Conservation (phyloP, 225 moss, liverwort and hornwort genomes). For the Straminergon stramineum region DNA sequence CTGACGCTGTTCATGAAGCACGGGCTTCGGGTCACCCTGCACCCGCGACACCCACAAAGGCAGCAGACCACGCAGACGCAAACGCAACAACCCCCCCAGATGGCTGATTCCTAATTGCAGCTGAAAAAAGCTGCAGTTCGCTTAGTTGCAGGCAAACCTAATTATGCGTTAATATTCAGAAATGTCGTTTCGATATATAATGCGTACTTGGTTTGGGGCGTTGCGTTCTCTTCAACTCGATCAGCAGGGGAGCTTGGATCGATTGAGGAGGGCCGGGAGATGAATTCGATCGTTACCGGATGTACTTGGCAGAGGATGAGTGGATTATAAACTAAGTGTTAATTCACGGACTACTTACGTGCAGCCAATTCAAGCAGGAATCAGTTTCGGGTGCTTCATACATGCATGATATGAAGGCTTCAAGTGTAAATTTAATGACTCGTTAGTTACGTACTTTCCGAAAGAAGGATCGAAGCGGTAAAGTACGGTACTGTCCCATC, state of each 20-base stretch:
- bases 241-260: background rate
- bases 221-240: background rate
- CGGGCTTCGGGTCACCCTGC: conserved; percentile 27
- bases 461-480: background rate
- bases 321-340: background rate
- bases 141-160: background rate
- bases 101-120: background rate
- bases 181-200: background rate
- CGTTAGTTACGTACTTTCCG: background rate
- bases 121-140: background rate
- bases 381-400: background rate
- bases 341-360: no score
- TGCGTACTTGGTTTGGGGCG: background rate
- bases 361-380: background rate
- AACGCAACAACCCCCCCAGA: background rate
- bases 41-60: background rate
- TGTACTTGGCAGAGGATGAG: background rate
- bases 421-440: background rate
- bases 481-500: no score
- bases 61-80: background rate
- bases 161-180: no score
- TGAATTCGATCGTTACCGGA: background rate
- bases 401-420: background rate
- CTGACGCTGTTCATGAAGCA: conserved; percentile 54
- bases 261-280: no score